Conservation (phyloP, 345 rosid species). For the Camelina laxa region DNA sequence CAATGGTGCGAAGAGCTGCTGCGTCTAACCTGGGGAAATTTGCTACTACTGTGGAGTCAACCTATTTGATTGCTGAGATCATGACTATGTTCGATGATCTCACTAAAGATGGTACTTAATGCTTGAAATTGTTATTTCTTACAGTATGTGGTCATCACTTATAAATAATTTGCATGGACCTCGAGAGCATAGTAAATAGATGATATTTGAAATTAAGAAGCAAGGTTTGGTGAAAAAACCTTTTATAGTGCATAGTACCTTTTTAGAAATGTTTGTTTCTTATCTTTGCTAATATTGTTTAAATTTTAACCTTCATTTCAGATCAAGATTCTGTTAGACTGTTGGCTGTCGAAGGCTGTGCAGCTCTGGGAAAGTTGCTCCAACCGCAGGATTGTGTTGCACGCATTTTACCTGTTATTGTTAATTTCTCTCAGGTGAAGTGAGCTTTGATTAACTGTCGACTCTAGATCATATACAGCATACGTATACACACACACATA, state of each 20-base stretch:
- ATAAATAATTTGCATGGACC: not conserved
- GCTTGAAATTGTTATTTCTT: not conserved
- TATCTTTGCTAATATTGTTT: not conserved
- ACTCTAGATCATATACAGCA: not conserved
- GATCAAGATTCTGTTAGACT: conserved; percentile 83
- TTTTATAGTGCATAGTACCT: not conserved
- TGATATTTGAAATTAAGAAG: conserved; percentile 13
- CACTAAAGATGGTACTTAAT: conserved; percentile 83
- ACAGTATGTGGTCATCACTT: conserved; percentile 12
- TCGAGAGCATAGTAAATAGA: not conserved
- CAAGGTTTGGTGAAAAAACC: not conserved
- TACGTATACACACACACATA: not conserved
- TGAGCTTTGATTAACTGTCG: conserved; percentile 11
- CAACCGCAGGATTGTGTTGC: conserved; percentile 77
- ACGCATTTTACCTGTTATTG: conserved; percentile 75
- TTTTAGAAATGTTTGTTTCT: not conserved
- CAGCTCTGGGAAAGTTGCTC: conserved; percentile 77
- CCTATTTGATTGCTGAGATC: conserved; percentile 77
- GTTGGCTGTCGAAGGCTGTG: conserved; percentile 83
- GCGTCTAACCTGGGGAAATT: conserved; percentile 92
- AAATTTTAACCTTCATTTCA: conserved; percentile 41
- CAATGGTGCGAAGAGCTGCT: conserved; percentile 97
- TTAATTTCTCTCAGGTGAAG: conserved; percentile 75
- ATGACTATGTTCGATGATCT: conserved; percentile 90
- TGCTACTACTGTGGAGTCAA: conserved; percentile 88